Conservation (phyloP, 2,329 filamentous ascomycete genomes). For the Macrophomina phaseolina region DNA sequence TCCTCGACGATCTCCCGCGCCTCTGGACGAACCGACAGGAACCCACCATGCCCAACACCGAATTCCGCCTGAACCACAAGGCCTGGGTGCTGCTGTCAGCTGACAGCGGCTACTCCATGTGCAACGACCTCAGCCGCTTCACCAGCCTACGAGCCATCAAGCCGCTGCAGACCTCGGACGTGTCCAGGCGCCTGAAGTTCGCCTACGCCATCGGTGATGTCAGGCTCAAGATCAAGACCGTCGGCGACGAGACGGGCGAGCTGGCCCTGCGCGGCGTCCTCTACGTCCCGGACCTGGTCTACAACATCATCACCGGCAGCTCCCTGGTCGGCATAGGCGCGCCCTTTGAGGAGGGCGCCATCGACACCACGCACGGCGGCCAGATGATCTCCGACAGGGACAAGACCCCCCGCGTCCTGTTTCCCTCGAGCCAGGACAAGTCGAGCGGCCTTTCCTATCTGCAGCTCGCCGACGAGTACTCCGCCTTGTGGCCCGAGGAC, state of each 20-base stretch:
- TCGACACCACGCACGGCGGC: conserved; percentile 1
- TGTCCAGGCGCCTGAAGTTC: conserved; percentile 12
- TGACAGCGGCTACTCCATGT: conserved; percentile 21
- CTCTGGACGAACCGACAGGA: not conserved
- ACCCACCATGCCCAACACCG: conserved; percentile 4
- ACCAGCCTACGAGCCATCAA: conserved; percentile 16
- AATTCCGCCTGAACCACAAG: conserved; percentile 14
- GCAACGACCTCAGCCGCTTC: conserved; percentile 23
- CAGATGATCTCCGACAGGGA: conserved; percentile 8
- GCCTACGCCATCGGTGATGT: conserved; percentile 22
- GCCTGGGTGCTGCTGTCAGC: conserved; percentile 22
- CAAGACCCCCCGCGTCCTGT: conserved; percentile 3
- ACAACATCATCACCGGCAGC: conserved; percentile 19
- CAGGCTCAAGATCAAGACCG: not conserved
- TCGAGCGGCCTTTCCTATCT: conserved; percentile 16
- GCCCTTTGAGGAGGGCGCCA: conserved; percentile 21
- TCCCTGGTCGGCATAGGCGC: conserved; percentile 14
- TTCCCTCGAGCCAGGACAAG: conserved; percentile 10
- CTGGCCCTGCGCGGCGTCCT: conserved; percentile 11
- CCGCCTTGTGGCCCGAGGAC: conserved; percentile 19
- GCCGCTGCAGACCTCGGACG: conserved; percentile 21
- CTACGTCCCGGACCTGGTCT: conserved; percentile 14
- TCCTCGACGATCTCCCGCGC: not conserved
- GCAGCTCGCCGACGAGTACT: conserved; percentile 18
- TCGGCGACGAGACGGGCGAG: conserved; percentile 7